A percentile compares a stretch with the other conserved stretches of the same genome.
phyloP scores from a whole-genome alignment of 441 rosid species.

The Populus trichocarpa region DNA sequence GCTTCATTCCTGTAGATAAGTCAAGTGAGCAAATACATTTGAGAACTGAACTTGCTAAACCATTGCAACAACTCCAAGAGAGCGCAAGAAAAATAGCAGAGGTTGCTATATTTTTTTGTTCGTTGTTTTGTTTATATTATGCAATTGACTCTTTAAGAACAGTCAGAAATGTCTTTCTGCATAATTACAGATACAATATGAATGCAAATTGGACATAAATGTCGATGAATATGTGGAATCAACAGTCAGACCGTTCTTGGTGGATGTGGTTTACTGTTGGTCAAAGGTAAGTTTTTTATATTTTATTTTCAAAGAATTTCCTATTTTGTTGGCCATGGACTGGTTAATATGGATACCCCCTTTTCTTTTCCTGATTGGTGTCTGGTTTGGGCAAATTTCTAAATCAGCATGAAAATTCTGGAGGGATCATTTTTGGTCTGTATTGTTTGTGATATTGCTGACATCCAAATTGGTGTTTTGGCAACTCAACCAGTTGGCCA shows the following conservation, averaged over 20 bases:
- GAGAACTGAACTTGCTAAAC: constrained; percentile 88
- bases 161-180: constrained; percentile 5
- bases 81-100: constrained; percentile 95
- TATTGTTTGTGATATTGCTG: not conserved
- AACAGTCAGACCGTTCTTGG: constrained; percentile 85
- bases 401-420: not conserved
- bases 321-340: not conserved
- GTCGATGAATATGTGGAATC: constrained; percentile 95
- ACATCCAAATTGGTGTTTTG: not conserved
- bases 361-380: not conserved
- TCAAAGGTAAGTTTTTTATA: constrained; percentile 63
- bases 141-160: constrained; percentile 5
- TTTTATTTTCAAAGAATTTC: not conserved
- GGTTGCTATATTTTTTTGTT: constrained; percentile 39
- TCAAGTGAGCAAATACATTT: constrained; percentile 81
- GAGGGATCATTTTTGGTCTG: not conserved
- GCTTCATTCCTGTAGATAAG: constrained; percentile 98
- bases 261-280: constrained; percentile 98
- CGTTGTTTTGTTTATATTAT: not conserved
- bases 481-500: no score
- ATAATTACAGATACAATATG: constrained; percentile 77
- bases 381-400: not conserved
- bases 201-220: constrained; percentile 86
- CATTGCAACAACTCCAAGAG: constrained; percentile 94
- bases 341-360: not conserved